Evolutionary conservation across 441 rosid species (phyloP), one percentile per base, ranked within the genome.

Genomic region (Geranium incanum): DNA sequence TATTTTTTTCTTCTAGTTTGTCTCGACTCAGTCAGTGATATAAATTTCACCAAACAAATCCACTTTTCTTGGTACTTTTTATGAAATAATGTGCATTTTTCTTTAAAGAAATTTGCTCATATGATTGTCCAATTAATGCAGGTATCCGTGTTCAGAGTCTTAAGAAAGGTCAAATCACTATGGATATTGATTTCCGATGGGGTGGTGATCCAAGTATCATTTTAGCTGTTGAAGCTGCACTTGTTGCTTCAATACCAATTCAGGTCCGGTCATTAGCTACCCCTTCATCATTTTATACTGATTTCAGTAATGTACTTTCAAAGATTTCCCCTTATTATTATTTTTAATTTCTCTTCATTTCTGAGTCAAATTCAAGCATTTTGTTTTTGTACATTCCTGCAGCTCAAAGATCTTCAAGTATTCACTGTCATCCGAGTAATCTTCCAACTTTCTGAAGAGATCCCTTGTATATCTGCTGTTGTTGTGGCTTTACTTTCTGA

Each of bases 171-270:
- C 98, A 95, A 83, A 74, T 95, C 64, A 92, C 81, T 23, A 89
- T 92, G 99, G 99, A 92, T 68, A 90, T 92, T 71, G 99, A 95
- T 85, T 85, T 95, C 63, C 89, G 97, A 67, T 95, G 98, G 98
- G 88, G 99, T 71, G 99, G 98, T 78, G 93, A 95, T 84, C 99
- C 99, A 62, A 89, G 84, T 84, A 95, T 95, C 67, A 77, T 95
- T 77, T 81, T 95, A 81, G 96, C 88, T 66, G 97, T 88, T 78
- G 87, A 89, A 81, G 89, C 97, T 77, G 95, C 97, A 19, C 84
- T 90, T 74, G 96, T 90, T 77, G 99, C 97, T 73, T 88, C 97
- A 68, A 85, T 95, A 82, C 98, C 99, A 72, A 92, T 95, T 78
- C 98, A 95, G 91, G 99, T 88, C 81, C 66, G 78, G 74, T 28